These are phyloP conservation scores for Triticum dicoccoides DNA, from an alignment of 176 grass and related monocot species.

Conservation along the genomic window DNA sequence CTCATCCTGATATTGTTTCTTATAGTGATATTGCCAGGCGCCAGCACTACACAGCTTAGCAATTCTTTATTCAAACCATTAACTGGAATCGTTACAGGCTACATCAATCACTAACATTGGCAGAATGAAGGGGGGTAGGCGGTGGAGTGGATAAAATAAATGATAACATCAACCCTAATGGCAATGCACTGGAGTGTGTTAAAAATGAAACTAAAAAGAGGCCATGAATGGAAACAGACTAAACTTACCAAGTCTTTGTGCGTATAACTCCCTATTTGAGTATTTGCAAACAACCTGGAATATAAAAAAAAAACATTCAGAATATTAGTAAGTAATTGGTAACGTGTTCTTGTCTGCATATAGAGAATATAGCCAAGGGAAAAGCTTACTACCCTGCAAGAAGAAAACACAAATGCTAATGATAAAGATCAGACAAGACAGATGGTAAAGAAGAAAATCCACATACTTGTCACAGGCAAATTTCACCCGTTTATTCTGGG, in stretches of 20 bases:
- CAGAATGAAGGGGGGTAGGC: background rate
- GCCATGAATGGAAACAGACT: background rate
- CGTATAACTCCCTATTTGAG: slow-evolving; percentile 52
- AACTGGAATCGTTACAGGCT: background rate
- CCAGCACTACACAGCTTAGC: background rate
- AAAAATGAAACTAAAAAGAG: background rate
- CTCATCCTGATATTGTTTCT: background rate
- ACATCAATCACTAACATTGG: background rate
- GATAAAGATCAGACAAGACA: background rate
- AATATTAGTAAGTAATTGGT: slow-evolving; percentile 21
- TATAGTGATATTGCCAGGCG: background rate
- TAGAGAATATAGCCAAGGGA: background rate
- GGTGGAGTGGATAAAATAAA: background rate
- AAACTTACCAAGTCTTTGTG: slow-evolving; percentile 68
- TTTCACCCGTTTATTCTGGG: slow-evolving; percentile 55
- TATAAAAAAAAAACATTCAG: slow-evolving; percentile 21
- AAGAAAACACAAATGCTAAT: slow-evolving; percentile 6
- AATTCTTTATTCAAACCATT: slow-evolving; percentile 16
- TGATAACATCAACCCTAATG: background rate
- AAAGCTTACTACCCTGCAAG: background rate
- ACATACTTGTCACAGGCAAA: slow-evolving; percentile 72
- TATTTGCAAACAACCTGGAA: slow-evolving; percentile 67
- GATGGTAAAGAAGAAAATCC: background rate
- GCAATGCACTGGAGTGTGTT: background rate
- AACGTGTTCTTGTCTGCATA: background rate